Conservation (phyloP, 2,329 filamentous ascomycete species). For the Metarhizium anisopliae region DNA sequence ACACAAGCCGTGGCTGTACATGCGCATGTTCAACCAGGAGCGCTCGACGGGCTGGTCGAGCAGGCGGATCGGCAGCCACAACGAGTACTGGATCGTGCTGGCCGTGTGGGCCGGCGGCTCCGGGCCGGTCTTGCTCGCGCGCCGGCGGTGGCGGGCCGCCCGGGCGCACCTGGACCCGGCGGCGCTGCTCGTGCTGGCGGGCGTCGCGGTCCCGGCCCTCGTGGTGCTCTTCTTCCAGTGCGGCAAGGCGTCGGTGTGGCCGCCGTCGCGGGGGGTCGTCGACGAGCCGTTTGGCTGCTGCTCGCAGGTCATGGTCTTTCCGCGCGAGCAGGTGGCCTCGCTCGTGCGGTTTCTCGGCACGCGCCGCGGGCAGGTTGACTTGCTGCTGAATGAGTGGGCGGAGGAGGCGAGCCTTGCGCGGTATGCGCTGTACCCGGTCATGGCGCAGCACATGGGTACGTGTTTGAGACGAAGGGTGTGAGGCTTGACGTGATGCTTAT, state of each 20-base stretch:
- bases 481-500: neutral
- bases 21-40: neutral
- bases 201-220: neutral
- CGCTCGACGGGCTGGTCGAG: neutral
- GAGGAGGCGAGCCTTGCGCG: neutral
- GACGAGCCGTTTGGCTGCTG: constrained; percentile 1
- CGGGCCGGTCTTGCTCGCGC: neutral
- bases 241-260: neutral
- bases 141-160: neutral
- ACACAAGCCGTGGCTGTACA: neutral
- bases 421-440: neutral
- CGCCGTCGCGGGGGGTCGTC: neutral
- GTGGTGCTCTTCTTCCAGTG: neutral
- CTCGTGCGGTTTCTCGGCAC: neutral
- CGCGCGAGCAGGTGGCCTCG: neutral
- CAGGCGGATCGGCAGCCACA: neutral
- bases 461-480: neutral
- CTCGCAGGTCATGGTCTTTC: neutral
- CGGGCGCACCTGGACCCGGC: neutral
- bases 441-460: neutral
- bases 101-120: neutral
- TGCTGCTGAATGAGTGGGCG: neutral
- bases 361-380: neutral
- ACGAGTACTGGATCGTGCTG: neutral
- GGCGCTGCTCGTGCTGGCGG: neutral